These are phyloP conservation scores for Dendrobium catenatum DNA, from an alignment of 106 monocot species.

Conservation along the genomic window DNA sequence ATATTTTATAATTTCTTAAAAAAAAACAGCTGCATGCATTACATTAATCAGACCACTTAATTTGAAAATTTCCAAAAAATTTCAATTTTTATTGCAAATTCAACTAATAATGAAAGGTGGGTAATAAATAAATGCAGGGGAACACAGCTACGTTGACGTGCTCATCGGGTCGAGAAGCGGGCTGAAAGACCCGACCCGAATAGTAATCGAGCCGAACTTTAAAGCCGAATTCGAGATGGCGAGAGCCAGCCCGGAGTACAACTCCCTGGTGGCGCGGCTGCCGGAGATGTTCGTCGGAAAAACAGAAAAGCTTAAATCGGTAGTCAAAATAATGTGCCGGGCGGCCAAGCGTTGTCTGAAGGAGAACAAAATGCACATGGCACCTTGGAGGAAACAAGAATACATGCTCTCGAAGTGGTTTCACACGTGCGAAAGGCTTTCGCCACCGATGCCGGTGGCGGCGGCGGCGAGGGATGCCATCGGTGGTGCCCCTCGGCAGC, in stretches of 20 bases:
- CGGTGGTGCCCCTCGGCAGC: background rate
- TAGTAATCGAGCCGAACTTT: slow-evolving; percentile 72
- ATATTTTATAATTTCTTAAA: too few relatives aligned
- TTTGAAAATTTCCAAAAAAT: too few relatives aligned
- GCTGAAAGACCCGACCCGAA: slow-evolving; percentile 28
- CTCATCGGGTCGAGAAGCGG: slow-evolving; percentile 29
- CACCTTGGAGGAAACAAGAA: slow-evolving; percentile 84
- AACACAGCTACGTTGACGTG: slow-evolving; percentile 76
- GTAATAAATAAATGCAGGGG: slow-evolving; percentile 35
- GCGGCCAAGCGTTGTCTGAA: slow-evolving; percentile 87
- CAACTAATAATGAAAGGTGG: background rate
- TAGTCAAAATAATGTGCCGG: slow-evolving; percentile 66
- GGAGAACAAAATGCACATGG: slow-evolving; percentile 91
- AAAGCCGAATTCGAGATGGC: slow-evolving; percentile 81
- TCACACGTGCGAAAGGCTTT: slow-evolving; percentile 42
- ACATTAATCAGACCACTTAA: too few relatives aligned
- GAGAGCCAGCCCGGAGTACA: slow-evolving; percentile 54
- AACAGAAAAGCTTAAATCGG: slow-evolving; percentile 37
- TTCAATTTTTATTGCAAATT: too few relatives aligned
- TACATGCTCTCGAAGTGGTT: slow-evolving; percentile 92
- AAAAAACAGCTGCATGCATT: too few relatives aligned
- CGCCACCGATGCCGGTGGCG: background rate
- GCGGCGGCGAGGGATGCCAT: background rate
- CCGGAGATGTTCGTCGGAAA: slow-evolving; percentile 87
- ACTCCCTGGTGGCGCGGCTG: slow-evolving; percentile 39